Base-by-base conservation (phyloP, 306 rosid species). In the Quillaja saponaria region DNA sequence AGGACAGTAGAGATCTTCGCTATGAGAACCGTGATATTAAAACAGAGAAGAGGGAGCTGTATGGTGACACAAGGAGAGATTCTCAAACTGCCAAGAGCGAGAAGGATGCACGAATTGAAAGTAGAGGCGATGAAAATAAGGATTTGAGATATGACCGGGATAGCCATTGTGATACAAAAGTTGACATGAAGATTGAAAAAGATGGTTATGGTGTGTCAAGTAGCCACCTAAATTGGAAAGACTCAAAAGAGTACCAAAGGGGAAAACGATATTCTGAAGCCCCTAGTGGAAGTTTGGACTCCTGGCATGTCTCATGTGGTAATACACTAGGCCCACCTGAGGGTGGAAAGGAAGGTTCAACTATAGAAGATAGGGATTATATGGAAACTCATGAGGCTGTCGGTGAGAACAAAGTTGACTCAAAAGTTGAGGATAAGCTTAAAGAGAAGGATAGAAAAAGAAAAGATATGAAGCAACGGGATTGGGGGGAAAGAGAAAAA, bases 391-490 rank as follows among this genome's bases (percentile, higher is more conserved):
- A 75, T 31, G 96, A 85, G 69, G 84, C 90, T 57, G 87, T 84
- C 67, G 95, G 91, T 38, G 95, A 87, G 72, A 88, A 85, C 82
- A 91, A 80, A 79, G 61, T 82, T 65, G 96, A 86, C 71, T 76
- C 86, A 56, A 87, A 85, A 83, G 85, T 73, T 54, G 97, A 90
- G 18, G 97, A 91, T 69, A 82, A 83, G 66, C 80, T 80, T 52
- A 87, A 82, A 76, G 96, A 86, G 54, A 91, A 84, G 71, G 96
- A 91, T 53, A 88, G 90, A 64, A 88, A 85, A 78, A 85, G 95
- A 81, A 91, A 81, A 69, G 97, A 91, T 18, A 49, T 61, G 40
- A 91, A 82, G 81, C 86, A 88, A 65, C 78, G 84, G 58, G 97
- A 88, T 15, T 84, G 96, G 91, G 96, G 80, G 34, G 96, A 87